Evolutionary conservation across 1,139 yeast species (phyloP), one percentile per base, ranked within the genome.

Genomic region (Zygotorulaspora mrakii): DNA sequence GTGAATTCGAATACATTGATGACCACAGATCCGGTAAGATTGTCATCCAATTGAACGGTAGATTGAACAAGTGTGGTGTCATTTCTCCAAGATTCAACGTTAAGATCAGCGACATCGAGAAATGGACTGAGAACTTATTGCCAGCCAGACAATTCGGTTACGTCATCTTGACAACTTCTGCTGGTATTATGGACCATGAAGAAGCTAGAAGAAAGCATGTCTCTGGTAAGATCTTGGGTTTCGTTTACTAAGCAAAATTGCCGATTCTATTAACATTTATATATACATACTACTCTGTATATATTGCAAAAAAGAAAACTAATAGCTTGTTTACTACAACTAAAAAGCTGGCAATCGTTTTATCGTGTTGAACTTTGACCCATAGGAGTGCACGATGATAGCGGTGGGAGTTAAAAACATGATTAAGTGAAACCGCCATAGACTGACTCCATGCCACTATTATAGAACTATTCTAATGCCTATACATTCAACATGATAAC

Each of bases 191-290:
- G 96, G 97, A 91, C 79, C 98, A 91, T 76, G 98, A 91, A 78
- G 98, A 91, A 77, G 98, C 98, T 64, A 88, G 96, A 82, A 85
- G 97, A 82, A 91, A 91, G 86, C 97, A 91, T 74, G 97, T 89
- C 63, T 87, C 96, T 61, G 97, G 97, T 72, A 89, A 89, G 77
- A 83, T 89, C 68, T 81, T 89, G 67, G 97, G 97, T 66, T 89
- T 85, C 72, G 96, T 89, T 56, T 89, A 89, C 79, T 88, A 82
- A 68, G 42, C 33, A 23, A 31, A 34, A 30, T 35, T 25, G 22
- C 41, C 39, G 30, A 11, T 11, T 25, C n/a, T n/a, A n/a, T n/a
- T n/a, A n/a, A n/a, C n/a, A n/a, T n/a, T n/a, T n/a, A n/a, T n/a
- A n/a, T n/a, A n/a, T n/a, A n/a, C n/a, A n/a, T n/a, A n/a, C n/a